A percentile compares a stretch with the other conserved stretches of the same genome.
Conservation (phyloP, 495 filamentous ascomycete species). For the Chaetomidium leptoderma region DNA sequence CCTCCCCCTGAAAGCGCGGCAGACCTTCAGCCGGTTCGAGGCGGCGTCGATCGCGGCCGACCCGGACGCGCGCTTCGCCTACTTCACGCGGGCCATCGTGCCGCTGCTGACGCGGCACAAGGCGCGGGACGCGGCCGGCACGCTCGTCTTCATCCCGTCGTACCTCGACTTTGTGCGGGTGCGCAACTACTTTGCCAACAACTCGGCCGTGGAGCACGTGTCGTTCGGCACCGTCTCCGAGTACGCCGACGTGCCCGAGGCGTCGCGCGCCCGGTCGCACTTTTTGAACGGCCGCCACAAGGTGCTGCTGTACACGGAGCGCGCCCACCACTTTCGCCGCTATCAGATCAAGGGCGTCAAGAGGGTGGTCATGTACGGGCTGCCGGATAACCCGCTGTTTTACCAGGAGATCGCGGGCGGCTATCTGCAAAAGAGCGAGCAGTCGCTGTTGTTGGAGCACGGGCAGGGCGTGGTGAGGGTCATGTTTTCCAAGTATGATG, state of each 20-base stretch:
- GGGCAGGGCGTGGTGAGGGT: slow-evolving; percentile 57
- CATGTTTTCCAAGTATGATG: slow-evolving; percentile 85
- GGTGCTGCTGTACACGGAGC: slow-evolving; percentile 84
- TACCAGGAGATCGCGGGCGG: slow-evolving; percentile 83
- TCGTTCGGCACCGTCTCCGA: slow-evolving; percentile 86
- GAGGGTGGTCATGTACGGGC: slow-evolving; percentile 74
- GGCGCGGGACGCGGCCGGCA: slow-evolving; percentile 52
- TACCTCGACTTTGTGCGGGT: slow-evolving; percentile 93
- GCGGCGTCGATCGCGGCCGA: slow-evolving; percentile 61
- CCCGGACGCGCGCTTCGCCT: slow-evolving; percentile 86
- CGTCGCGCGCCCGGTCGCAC: slow-evolving; percentile 78
- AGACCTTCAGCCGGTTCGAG: slow-evolving; percentile 89
- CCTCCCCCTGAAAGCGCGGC: slow-evolving; percentile 63
- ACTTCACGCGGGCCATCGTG: slow-evolving; percentile 75
- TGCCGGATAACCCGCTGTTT: slow-evolving; percentile 85
- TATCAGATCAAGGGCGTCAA: slow-evolving; percentile 75
- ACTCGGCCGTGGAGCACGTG: slow-evolving; percentile 58
- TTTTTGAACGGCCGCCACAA: slow-evolving; percentile 78
- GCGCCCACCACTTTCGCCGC: slow-evolving; percentile 89
- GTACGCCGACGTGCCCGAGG: slow-evolving; percentile 70
- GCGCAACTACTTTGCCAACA: slow-evolving; percentile 83
- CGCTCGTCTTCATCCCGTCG: slow-evolving; percentile 80
- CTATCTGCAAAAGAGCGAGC: slow-evolving; percentile 55
- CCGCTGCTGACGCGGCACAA: slow-evolving; percentile 61
- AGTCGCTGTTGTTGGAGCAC: slow-evolving; percentile 46